Base-by-base conservation (phyloP, 352 stramenopile species). In the Thalassiosira allenii region DNA sequence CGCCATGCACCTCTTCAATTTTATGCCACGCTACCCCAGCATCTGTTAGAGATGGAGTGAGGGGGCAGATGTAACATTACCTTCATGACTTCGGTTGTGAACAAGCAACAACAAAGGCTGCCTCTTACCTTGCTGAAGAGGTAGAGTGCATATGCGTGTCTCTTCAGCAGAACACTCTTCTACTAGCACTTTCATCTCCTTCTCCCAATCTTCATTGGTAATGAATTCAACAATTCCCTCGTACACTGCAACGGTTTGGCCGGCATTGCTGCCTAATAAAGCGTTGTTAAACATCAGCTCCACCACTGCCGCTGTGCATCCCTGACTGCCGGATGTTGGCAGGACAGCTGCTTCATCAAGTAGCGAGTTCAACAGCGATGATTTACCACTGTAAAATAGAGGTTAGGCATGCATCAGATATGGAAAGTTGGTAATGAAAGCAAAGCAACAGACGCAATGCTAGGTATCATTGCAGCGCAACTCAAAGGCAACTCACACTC, bases 261-360 rank as follows among this genome's bases (percentile, higher is more conserved):
- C 8, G 37, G 8, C 37, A 47, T 47, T 17, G 22, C 64, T n/a
- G 2, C 68, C 49, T 0, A 70, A 2, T 6, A 86, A 25, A 20
- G 76, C 71, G 1, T 56, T 61, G 58, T 86, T 30, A 27, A 73
- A 86, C 1, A 53, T 29, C 6, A 86, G 41, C 49, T 86, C 78
- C 1, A 86, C 78, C 17, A 86, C 71, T 20, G 78, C 71, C 6
- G 78, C 78, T 27, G 78, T 86, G 34, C 78, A 86, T 9, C 78
- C 78, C 29, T 65, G 65, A 34, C 56, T 71, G 27, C 78, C 78
- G 11, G 71, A 82, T 17, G 78, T 86, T 20, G 78, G 78, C 25
- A 86, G 49, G 2, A 86, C 71, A 30, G 64, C 58, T 49, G 78
- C 78, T 56, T 86, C 78, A 30, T 86, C 78, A 52, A 86, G 63